Evolutionary conservation across 2,329 filamentous ascomycete species (phyloP), one percentile per base, ranked within the genome.

Genomic region (Seiridium cupressi): DNA sequence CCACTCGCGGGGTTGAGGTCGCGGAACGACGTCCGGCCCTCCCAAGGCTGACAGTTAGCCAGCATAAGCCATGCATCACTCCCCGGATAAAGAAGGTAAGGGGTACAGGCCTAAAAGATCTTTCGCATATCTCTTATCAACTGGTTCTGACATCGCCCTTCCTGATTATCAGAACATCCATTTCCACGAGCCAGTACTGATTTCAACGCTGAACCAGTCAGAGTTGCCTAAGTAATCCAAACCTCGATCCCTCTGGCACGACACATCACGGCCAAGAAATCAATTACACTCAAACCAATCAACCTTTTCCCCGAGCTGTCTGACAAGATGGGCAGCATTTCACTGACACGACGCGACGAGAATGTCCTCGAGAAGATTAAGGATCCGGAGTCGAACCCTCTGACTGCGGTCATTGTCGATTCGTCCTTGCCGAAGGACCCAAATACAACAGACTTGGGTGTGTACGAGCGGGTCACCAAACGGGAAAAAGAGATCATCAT

Each of bases 301-400:
- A 26, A 26, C n/a, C 13, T 31, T 13, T n/a, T 26, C 9, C 36
- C 35, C 31, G 26, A 47, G 32, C 32, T 46, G 48, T 32, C 55
- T 44, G 47, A 31, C 34, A 34, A 38, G 48, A 58, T 48, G 32
- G 66, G 69, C n/a, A 11, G 10, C 44, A 70, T 77, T 59, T 71
- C 77, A 11, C 77, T 89, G 60, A 88, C 82, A 70, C 76, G 73
- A 51, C 82, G 83, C 63, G 87, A 90, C 70, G 74, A 85, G 70
- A 81, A 85, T 60, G 81, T 89, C 65, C 81, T 90, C 60, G 81
- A 84, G 63, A 89, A 89, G 71, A 89, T 90, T 72, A 85, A 84
- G 67, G 86, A 90, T 62, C 87, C 87, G 1, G 87, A 90, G 68
- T 81, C 81, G 6, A 81, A 88, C 63, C 83, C 87, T 11, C 77